Conservation (phyloP, 768 basidiomycete species). For the Mycena vitilis region DNA sequence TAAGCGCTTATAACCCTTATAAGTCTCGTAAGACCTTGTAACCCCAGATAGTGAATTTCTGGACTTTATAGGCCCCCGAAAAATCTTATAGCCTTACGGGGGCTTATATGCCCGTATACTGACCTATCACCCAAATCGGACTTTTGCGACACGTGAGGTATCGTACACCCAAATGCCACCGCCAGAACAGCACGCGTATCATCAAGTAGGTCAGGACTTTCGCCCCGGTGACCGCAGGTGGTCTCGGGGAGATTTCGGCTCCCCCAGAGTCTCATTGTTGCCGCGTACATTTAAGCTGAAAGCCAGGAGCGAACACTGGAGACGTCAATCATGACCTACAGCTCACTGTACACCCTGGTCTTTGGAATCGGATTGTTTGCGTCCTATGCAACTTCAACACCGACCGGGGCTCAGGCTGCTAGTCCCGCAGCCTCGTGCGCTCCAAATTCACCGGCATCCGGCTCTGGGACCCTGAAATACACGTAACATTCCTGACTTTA, state of each 20-base stretch:
- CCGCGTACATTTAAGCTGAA: conserved; percentile 10
- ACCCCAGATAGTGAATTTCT: no score
- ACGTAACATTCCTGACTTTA: conserved; percentile 30
- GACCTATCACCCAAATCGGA: no score
- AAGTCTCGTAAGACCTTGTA: no score
- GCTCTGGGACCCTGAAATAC: conserved; percentile 49
- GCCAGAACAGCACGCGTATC: conserved; percentile 1
- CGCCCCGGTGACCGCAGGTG: conserved; percentile 26
- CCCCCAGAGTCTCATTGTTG: background rate
- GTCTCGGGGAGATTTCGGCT: conserved; percentile 25
- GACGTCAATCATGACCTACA: conserved; percentile 36
- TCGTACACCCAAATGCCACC: background rate
- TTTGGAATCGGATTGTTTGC: conserved; percentile 18
- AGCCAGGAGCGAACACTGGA: background rate
- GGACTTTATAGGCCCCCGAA: no score
- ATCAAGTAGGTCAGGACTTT: background rate
- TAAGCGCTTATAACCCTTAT: no score
- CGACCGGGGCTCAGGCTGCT: conserved; percentile 20
- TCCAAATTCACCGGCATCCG: conserved; percentile 39
- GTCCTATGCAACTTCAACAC: conserved; percentile 30
- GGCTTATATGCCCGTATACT: no score
- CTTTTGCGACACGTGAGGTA: no score
- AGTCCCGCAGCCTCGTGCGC: conserved; percentile 31
- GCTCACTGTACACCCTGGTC: conserved; percentile 32
- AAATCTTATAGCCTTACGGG: no score